Base-by-base conservation (phyloP, 1,284 basidiomycete genomes). In the Malassezia sp. region DNA sequence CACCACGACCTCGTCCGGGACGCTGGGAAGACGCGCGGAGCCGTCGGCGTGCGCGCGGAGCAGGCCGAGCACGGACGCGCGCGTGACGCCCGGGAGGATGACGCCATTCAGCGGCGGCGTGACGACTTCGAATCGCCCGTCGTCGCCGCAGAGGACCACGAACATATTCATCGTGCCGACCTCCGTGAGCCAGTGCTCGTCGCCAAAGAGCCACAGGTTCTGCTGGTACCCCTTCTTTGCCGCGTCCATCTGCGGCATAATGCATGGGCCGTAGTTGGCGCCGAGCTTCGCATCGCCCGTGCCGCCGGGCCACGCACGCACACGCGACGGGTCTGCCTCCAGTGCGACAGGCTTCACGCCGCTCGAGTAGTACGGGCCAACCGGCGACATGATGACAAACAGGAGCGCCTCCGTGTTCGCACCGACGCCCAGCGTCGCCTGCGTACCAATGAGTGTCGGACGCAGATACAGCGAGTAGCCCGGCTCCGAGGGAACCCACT, bases 321-420 rank as follows among this genome's bases (percentile, higher is more conserved):
- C 82, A 67, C 82, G 85, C 68, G 89, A 81, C 0, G 86, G 87
- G 2, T 90, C 91, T 4, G 86, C 90, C 49, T 89, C 82, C 39
- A 99, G 75, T 12, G 85, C 81, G 23, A 99, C 82, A 15, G 91
- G 91, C 74, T 97, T 96, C 77, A 95, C 95, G 8, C 91, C 91
- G 29, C 82, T 74, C 39, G 87, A 81, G 72, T 91, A 97, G 73
- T 96, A 99, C 2, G 91, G 90, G 14, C 50, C 53, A 0, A 57
- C 87, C 29, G 88, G 89, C 59, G 82, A 85, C 69, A 82, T 82
- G 63, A 97, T 96, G 45, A 97, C 89, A 67, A 88, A 96, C 26
- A 97, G 78, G 14, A 96, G 78, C 0, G 90, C 89, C 57, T 91
- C 84, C 42, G 77, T 80, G 1, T 87, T 84, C 6, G 90, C 87